phyloP scores from a whole-genome alignment of 805 yeast genomes.

The Hyphopichia homilentoma region DNA sequence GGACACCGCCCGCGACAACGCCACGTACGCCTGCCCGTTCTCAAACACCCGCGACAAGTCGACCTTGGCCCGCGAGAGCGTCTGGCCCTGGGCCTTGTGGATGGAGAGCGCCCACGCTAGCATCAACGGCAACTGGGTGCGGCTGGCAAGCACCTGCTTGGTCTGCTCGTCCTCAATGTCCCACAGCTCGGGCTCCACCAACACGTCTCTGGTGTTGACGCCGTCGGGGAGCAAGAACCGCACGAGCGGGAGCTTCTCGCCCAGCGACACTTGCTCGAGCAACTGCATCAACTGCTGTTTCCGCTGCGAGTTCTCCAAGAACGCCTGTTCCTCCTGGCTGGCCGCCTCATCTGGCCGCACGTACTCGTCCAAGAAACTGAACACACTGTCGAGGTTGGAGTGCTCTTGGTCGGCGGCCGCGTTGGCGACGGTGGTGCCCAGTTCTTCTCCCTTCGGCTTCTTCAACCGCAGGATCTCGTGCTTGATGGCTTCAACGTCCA shows the following conservation, averaged over 20 bases:
- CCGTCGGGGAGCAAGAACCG: constrained; percentile 71
- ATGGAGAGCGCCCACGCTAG: constrained; percentile 97
- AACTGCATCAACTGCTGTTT: constrained; percentile 44
- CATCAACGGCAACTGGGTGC: constrained; percentile 81
- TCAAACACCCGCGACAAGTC: constrained; percentile 78
- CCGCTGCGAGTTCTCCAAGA: constrained; percentile 35
- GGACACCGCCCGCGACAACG: constrained; percentile 83
- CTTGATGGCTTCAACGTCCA: constrained; percentile 13
- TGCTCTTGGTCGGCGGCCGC: constrained; percentile 13
- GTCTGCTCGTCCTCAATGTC: constrained; percentile 71
- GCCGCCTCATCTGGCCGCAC: constrained; percentile 1
- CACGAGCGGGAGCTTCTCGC: constrained; percentile 66
- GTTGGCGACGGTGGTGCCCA: constrained; percentile 15
- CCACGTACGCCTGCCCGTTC: constrained; percentile 95
- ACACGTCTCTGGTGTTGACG: constrained; percentile 59
- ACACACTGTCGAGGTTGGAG: constrained; percentile 37
- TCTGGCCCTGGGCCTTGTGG: constrained; percentile 96
- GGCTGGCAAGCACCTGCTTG: constrained; percentile 38
- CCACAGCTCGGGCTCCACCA: constrained; percentile 84
- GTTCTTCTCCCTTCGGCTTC: too few relatives aligned
- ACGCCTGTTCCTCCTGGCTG: constrained; percentile 7
- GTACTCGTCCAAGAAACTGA: constrained; percentile 40
- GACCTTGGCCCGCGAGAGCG: constrained; percentile 77
- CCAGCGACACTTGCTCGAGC: constrained; percentile 42
- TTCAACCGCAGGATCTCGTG: constrained; percentile 7